Base-by-base conservation (phyloP, 805 yeast genomes). In the Cyberlindnera euphorbiiphila region DNA sequence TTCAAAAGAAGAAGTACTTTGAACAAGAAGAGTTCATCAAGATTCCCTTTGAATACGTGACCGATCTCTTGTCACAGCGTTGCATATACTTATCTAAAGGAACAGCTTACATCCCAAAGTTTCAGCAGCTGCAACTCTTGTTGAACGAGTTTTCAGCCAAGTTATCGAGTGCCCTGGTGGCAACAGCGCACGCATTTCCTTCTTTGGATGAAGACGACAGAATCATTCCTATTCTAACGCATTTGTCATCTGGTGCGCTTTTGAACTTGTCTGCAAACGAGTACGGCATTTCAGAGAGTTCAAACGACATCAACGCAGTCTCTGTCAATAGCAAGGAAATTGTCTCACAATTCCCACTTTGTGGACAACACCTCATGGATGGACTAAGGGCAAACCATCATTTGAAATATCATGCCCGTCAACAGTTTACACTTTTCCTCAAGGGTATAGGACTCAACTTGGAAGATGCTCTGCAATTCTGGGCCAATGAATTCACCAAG, bases 131-230 rank as follows among this genome's bases (percentile, higher is more conserved):
- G 42, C 77, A 78, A 38, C 63, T 91, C 36, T 65, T 93, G 21
- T 62, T 82, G 0, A 72, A 69, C 28, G 96, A 87, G 56, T 91
- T 81, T 57, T 66, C 26, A 59, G 65, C 39, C 63, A 89, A 34
- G 25, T 28, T 52, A 36, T 56, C 59, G 3, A 56, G 60, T 13
- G 75, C 78, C 15, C 66, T 93, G 46, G 62, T 78, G 16, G 62
- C 69, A 32, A 85, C 97, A 0, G 79, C 87, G 50, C 84, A 83
- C 54, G 73, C 84, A 15, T 64, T 88, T 37, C 94, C 96, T 6
- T 71, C 89, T 9, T 65, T 91, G 39, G 96, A 88, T 54, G 98
- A 91, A 64, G 96, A 88, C 54, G 94, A 88, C 56, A 69, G 99
- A 41, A 63, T 93, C 30, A 64, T 88, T 35, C 97, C 97, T 1